Conservation (phyloP, 106 monocot genomes). For the Dendrobium huoshanense region DNA sequence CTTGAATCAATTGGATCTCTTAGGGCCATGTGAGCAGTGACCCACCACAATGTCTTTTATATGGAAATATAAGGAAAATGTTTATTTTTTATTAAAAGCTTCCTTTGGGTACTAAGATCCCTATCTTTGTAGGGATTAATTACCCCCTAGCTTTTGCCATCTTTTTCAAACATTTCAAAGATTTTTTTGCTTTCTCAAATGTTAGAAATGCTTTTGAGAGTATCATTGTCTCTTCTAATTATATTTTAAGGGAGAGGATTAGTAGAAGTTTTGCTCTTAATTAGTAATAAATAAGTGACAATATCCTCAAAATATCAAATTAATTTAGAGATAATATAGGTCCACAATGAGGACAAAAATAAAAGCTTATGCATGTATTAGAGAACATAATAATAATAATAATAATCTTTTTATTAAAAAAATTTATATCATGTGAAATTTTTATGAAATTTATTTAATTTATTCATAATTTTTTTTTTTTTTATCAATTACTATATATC, state of each 20-base stretch:
- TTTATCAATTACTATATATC: no score
- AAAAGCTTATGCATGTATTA: no score
- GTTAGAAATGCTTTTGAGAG: conserved; percentile 7
- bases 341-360: no score
- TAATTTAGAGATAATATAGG: background rate
- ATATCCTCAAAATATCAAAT: background rate
- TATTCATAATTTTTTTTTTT: no score
- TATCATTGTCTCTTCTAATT: conserved; percentile 2
- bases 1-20: conserved; percentile 11
- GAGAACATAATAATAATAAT: no score
- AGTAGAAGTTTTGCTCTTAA: background rate
- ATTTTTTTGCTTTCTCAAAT: background rate
- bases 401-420: no score
- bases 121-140: background rate
- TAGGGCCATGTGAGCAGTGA: conserved; percentile 10
- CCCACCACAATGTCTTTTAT: conserved; percentile 11
- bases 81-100: conserved; percentile 13
- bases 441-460: no score
- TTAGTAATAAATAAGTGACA: background rate
- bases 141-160: background rate
- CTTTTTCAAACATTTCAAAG: background rate
- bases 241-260: background rate
- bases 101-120: conserved; percentile 16
- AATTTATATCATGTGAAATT: no score
- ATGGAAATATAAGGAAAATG: background rate